Base-by-base conservation (phyloP, 2,329 filamentous ascomycete genomes). In the Shiraia sp. region DNA sequence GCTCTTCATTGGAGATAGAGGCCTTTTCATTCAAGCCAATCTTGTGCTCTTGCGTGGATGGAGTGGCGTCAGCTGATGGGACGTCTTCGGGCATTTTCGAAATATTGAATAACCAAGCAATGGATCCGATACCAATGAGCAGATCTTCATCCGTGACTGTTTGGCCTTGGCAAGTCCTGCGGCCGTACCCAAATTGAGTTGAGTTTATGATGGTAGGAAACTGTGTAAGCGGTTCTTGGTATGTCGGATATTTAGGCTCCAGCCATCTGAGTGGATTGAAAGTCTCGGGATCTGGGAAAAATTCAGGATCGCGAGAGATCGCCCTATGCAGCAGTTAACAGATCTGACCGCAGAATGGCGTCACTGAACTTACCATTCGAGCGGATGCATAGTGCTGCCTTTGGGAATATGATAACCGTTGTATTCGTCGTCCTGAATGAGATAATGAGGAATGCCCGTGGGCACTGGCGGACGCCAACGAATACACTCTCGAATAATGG, bases 241-340 rank as follows among this genome's bases (percentile, higher is more conserved):
- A 81, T 0, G 75, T 78, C n/a, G 77, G 77, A 59, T 71, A 80
- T 10, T 66, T 65, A 1, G 75, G 69, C 24, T 78, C 69, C 66
- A 92, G 90, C 78, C 78, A 82, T 33, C 79, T 73, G 19, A 77
- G 72, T 3, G 79, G 79, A 24, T 76, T 74, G 65, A 79, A 81
- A 16, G 66, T 65, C 63, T 97, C 92, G 2, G 93, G 90, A 63
- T 93, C 30, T 2, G 77, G 77, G 54, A 78, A 81, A 26, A 75
- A 69, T 2, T 62, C 61, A 7, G 75, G 73, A 40, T 80, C 78
- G 19, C 77, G 75, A 23, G 78, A 72, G 49, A 81, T 79, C 19
- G 77, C 71, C 73, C 74, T 76, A 33, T 17, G 29, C 12, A 2
- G 28, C 14, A 24, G 16, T 61, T 51, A 57, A 55, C 38, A 40